Evolutionary conservation across 208 protist genomes (phyloP), one percentile per base, ranked within the genome.

Genomic region (Crithidia mellificae): DNA sequence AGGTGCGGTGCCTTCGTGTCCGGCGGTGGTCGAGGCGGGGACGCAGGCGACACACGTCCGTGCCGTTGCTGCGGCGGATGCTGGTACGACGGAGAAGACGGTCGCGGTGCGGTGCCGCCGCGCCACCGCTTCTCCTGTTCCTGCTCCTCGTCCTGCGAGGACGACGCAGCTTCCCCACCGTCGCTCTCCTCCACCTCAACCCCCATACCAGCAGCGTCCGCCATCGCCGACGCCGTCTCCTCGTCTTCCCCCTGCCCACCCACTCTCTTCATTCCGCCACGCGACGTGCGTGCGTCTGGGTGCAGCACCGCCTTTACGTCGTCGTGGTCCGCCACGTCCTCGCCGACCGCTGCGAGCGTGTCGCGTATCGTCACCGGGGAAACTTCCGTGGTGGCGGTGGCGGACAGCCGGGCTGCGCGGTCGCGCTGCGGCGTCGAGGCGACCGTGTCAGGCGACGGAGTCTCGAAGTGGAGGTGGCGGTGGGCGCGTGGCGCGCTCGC

Each of bases 341-440:
- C 14, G 25, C 15, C 46, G 12, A 20, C n/a, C 20, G 32, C 38
- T 22, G 58, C 36, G 11, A 44, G 14, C 9, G 66, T 57, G 44
- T 54, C 46, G 19, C 34, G 56, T 7, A 58, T 38, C 36, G 47
- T 32, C 25, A 64, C 22, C 6, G 56, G 36, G 14, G 54, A 56
- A 2, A 17, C 9, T 6, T 41, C 58, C 2, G 25, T 38, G 20
- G 30, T 44, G 20, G 32, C 43, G 2, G 59, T 32, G 46, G 32
- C 43, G 3, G 46, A 8, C 43, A n/a, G 19, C n/a, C 14, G 6
- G 2, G 34, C 53, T 46, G n/a, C 22, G 1, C 11, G 7, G n/a
- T 30, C 20, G 11, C 29, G 39, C 57, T 38, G 2, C n/a, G 20
- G 59, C 24, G 34, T 49, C 2, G 39, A 20, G 22, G 34, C 19